Evolutionary conservation across 768 basidiomycete genomes (phyloP).

Genomic region (Psilocybe subaeruginosa): DNA sequence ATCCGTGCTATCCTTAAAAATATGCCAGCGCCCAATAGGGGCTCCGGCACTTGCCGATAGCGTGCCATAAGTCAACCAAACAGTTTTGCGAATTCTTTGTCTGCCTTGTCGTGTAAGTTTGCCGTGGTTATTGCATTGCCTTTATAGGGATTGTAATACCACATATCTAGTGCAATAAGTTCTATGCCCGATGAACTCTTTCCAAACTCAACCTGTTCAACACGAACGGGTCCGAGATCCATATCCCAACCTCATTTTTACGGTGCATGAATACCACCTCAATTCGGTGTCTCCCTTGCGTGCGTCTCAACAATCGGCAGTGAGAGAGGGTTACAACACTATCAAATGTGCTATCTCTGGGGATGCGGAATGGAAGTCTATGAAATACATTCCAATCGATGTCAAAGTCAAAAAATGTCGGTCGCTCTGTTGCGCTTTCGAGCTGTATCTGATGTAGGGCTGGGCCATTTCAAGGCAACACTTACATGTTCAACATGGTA

Average conservation of each 20-base stretch:
- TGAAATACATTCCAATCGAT: not conserved
- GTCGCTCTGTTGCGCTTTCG: not conserved
- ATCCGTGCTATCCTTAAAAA: no score
- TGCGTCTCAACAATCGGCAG: not conserved
- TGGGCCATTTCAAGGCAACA: not conserved
- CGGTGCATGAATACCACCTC: constrained; percentile 10
- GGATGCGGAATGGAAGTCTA: not conserved
- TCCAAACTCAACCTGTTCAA: not conserved
- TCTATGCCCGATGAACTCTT: not conserved
- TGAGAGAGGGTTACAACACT: not conserved
- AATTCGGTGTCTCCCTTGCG: not conserved
- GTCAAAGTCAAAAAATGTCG: not conserved
- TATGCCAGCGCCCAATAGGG: no score
- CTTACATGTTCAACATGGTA: constrained; percentile 1
- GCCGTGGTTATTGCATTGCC: no score
- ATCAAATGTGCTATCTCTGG: not conserved
- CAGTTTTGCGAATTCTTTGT: no score
- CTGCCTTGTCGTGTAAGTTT: no score
- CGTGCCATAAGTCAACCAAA: no score
- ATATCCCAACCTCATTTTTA: not conserved
- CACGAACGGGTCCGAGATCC: not conserved
- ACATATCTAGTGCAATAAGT: no score
- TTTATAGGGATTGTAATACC: no score
- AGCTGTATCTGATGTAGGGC: not conserved
- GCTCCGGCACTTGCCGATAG: no score